A percentile compares a stretch with the other conserved stretches of the same genome.
Conservation (phyloP, 2,329 filamentous ascomycete genomes). For the Taxawa tesnikishii region DNA sequence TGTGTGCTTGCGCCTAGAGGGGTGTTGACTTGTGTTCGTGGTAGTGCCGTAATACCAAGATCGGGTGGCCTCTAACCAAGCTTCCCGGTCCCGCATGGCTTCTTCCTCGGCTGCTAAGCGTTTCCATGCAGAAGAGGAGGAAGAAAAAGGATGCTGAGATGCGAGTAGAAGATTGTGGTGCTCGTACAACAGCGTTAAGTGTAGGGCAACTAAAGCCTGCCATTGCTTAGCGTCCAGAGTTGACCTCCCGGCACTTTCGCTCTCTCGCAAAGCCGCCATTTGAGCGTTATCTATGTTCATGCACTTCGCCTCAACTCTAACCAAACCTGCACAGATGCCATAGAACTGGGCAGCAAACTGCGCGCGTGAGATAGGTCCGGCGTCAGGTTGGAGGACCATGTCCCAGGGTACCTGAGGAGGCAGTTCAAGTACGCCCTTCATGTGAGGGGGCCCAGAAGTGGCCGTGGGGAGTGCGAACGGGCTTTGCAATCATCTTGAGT, state of each 20-base stretch:
- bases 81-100: conserved; percentile 56
- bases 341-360: conserved; percentile 74
- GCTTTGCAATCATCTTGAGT: too few relatives aligned
- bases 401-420: too few relatives aligned
- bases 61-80: conserved; percentile 67
- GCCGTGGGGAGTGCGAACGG: too few relatives aligned
- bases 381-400: conserved; percentile 47
- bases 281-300: conserved; percentile 67
- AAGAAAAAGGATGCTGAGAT: conserved; percentile 75
- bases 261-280: conserved; percentile 39
- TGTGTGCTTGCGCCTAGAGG: too few relatives aligned
- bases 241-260: conserved; percentile 22
- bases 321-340: conserved; percentile 68
- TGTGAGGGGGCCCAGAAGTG: too few relatives aligned
- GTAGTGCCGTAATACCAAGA: conserved; percentile 80
- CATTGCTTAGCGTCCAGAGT: conserved; percentile 56
- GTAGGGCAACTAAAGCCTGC: conserved; percentile 71
- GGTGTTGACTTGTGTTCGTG: too few relatives aligned
- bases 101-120: conserved; percentile 65
- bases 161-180: conserved; percentile 58
- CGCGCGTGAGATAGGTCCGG: conserved; percentile 59
- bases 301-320: conserved; percentile 79
- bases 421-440: too few relatives aligned
- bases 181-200: conserved; percentile 47
- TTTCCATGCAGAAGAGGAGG: conserved; percentile 54